Evolutionary conservation across 306 rosid species (phyloP).

Genomic region (Bauhinia variegata): DNA sequence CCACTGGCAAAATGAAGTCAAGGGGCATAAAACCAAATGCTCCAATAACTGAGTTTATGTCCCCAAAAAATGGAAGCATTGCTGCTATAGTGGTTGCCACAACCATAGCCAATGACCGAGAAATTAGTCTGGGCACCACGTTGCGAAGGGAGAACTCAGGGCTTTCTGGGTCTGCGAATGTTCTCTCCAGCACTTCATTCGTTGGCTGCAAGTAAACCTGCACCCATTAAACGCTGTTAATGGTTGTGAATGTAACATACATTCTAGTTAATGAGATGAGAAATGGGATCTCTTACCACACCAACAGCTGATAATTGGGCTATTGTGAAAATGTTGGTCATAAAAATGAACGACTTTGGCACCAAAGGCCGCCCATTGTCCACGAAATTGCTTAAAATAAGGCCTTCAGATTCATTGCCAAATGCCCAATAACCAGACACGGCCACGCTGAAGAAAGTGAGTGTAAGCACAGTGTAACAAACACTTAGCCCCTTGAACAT

Average conservation of each 20-base stretch:
- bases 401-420: slow-evolving; percentile 52
- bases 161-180: slow-evolving; percentile 44
- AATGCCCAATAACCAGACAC: slow-evolving; percentile 67
- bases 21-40: slow-evolving; percentile 74
- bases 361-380: slow-evolving; percentile 47
- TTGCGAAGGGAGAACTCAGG: slow-evolving; percentile 51
- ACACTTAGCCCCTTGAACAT: slow-evolving; percentile 60
- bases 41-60: slow-evolving; percentile 55
- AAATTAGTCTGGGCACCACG: slow-evolving; percentile 45
- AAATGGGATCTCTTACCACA: slow-evolving; percentile 37
- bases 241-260: too few relatives aligned
- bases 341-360: slow-evolving; percentile 54
- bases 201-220: slow-evolving; percentile 64
- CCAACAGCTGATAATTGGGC: slow-evolving; percentile 57
- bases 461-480: slow-evolving; percentile 43
- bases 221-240: not conserved
- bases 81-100: slow-evolving; percentile 52
- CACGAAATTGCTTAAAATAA: slow-evolving; percentile 46
- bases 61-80: slow-evolving; percentile 75
- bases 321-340: slow-evolving; percentile 52
- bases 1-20: slow-evolving; percentile 60
- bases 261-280: too few relatives aligned
- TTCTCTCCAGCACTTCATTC: slow-evolving; percentile 57
- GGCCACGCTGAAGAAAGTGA: slow-evolving; percentile 56
- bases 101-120: slow-evolving; percentile 44